Conservation (phyloP, 139 green algal genomes). For the Pleodorina starrii region DNA sequence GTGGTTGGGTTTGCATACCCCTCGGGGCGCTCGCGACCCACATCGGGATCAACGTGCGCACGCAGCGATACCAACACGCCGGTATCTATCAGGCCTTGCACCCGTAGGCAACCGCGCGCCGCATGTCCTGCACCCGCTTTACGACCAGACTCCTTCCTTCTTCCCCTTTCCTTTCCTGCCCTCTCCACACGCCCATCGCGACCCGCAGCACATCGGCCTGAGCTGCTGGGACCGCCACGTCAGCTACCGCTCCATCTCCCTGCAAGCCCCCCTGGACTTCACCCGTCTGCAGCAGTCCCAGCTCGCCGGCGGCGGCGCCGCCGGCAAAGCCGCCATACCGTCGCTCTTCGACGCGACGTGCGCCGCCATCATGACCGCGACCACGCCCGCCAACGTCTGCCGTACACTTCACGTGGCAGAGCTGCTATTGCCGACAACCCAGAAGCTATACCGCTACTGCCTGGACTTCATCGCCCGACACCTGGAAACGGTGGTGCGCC, state of each 20-base stretch:
- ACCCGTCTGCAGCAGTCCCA: conserved; percentile 12
- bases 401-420: conserved; percentile 51
- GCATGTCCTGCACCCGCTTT: too few species aligned
- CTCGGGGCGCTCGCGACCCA: too few species aligned
- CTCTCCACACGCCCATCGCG: too few species aligned
- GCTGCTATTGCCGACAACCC: conserved; percentile 63
- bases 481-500: conserved; percentile 46
- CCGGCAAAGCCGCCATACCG: not conserved
- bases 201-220: conserved; percentile 76
- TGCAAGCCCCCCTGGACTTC: conserved; percentile 19
- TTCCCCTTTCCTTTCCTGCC: too few species aligned
- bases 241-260: conserved; percentile 73
- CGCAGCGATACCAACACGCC: too few species aligned
- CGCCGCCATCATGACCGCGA: conserved; percentile 1
- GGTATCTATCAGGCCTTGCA: too few species aligned
- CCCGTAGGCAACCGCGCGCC: too few species aligned
- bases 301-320: not conserved
- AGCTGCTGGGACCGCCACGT: conserved; percentile 92
- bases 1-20: too few species aligned
- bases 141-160: too few species aligned
- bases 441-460: conserved; percentile 59
- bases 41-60: too few species aligned
- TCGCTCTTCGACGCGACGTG: conserved; percentile 26
- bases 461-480: conserved; percentile 63
- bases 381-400: conserved; percentile 39